Conservation (phyloP, 805 yeast species). For the Cyberlindnera mrakii region DNA sequence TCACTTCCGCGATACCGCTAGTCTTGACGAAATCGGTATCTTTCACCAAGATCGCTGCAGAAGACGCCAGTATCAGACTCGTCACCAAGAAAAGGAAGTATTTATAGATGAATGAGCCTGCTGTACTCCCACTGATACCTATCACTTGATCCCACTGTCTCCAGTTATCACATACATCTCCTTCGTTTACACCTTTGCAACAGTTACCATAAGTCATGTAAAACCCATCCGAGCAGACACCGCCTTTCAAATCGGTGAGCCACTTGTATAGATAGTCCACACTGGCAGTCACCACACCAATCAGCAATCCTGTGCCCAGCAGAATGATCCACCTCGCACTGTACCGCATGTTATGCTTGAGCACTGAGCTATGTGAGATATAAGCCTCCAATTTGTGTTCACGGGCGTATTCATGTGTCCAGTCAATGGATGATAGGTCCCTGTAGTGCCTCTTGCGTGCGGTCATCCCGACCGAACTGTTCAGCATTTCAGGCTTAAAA, state of each 20-base stretch:
- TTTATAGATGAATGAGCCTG: constrained; percentile 26
- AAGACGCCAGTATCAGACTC: constrained; percentile 32
- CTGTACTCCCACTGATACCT: constrained; percentile 19
- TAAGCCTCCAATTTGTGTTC: constrained; percentile 7
- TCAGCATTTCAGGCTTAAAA: background rate
- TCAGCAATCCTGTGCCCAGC: constrained; percentile 35
- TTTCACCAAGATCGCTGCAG: constrained; percentile 27
- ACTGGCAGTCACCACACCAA: constrained; percentile 43
- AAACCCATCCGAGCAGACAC: constrained; percentile 37
- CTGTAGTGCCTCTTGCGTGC: constrained; percentile 25
- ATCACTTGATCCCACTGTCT: constrained; percentile 27
- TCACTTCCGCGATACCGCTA: constrained; percentile 73
- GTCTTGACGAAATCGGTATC: constrained; percentile 35
- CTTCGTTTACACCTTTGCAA: constrained; percentile 25
- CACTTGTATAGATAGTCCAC: constrained; percentile 45
- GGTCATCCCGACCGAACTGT: background rate
- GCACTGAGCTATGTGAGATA: background rate
- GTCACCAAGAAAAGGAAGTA: constrained; percentile 32
- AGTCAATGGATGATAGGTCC: constrained; percentile 42
- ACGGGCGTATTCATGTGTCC: constrained; percentile 40
- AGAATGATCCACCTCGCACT: constrained; percentile 41
- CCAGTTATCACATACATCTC: constrained; percentile 30
- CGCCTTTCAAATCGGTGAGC: constrained; percentile 48
- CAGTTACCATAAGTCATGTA: constrained; percentile 23
- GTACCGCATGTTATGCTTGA: constrained; percentile 7